phyloP scores from a whole-genome alignment of 805 yeast species.

The Metschnikowia vanudenii region DNA sequence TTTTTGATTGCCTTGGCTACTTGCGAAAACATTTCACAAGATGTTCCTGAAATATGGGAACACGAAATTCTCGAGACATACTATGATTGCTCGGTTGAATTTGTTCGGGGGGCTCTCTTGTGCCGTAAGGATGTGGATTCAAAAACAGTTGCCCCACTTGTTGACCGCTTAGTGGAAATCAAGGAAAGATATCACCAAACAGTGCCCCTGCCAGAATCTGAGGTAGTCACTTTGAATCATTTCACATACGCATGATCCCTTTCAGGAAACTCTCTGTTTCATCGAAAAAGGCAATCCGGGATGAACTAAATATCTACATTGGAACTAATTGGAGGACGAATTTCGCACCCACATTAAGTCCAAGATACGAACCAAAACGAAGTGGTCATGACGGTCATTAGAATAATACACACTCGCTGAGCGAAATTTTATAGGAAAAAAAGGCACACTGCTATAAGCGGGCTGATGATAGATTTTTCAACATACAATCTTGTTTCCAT shows the following conservation, averaged over 20 bases:
- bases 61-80: constrained; percentile 57
- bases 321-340: no score
- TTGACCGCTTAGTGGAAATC: constrained; percentile 28
- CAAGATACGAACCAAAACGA: no score
- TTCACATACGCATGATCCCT: constrained; percentile 26
- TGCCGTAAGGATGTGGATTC: constrained; percentile 46
- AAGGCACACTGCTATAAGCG: constrained; percentile 15
- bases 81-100: constrained; percentile 74
- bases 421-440: constrained; percentile 1
- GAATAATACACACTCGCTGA: constrained; percentile 2
- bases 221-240: constrained; percentile 35
- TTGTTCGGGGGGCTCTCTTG: constrained; percentile 62
- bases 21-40: constrained; percentile 34
- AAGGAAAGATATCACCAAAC: constrained; percentile 32
- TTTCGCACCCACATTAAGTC: no score
- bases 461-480: constrained; percentile 7
- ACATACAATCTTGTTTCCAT: constrained; percentile 10
- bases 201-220: constrained; percentile 34
- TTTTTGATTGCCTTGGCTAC: constrained; percentile 40
- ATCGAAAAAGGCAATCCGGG: no score
- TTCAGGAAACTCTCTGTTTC: no score
- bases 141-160: constrained; percentile 27
- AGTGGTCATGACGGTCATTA: constrained; percentile 1
- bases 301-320: no score
- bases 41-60: constrained; percentile 52